Base-by-base conservation (phyloP, 768 basidiomycete genomes). In the Agrocybe praecox region DNA sequence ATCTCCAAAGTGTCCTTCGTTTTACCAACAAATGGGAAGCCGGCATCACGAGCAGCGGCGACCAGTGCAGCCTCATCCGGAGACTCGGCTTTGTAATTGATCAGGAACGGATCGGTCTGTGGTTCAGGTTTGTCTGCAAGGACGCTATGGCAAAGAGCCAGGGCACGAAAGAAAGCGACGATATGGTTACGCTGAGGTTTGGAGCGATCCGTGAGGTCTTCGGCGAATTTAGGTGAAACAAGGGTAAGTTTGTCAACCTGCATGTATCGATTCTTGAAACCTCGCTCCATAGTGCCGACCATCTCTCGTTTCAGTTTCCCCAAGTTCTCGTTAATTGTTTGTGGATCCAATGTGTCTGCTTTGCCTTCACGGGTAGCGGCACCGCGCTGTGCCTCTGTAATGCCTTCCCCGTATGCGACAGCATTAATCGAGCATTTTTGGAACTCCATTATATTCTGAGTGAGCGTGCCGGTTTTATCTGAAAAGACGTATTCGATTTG, bases 401-500 rank as follows among this genome's bases (percentile, higher is more conserved):
- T 69, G 8, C 96, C 96, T 66, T 98, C 96, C 10, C 96, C 96
- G 66, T 97, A 98, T 0, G 85, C 68, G 2, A 92, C 74, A 1
- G 95, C 96, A 52, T 85, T 74, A 56, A 98, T 82, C 0, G 94
- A 96, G 65, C 94, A 97, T 69, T 92, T 95, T 70, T 97, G 94
- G 76, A 97, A 98, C 76, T 96, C 95, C 96, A 98, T 98, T 65
- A 96, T 78, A 75, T 98, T 99, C 73, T 97, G 96, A 0, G 96
- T 99, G 48, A 99, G 87, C 7, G 96, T 99, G 17, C 94, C 94
- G 0, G 95, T 96, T 79, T 96, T 96, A 81, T 96, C 94, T 10
- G 90, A 94, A 59, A 81, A 82, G 32, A 82, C 80, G 71, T 96
- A 99, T 76, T 98, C 96, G 72, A 98, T 98, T 76, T 98, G 96